Percentiles rank a stretch among this genome's conserved stretches.
phyloP scores from a whole-genome alignment of 2,329 filamentous ascomycete species.

The Hypoxylon sp. region DNA sequence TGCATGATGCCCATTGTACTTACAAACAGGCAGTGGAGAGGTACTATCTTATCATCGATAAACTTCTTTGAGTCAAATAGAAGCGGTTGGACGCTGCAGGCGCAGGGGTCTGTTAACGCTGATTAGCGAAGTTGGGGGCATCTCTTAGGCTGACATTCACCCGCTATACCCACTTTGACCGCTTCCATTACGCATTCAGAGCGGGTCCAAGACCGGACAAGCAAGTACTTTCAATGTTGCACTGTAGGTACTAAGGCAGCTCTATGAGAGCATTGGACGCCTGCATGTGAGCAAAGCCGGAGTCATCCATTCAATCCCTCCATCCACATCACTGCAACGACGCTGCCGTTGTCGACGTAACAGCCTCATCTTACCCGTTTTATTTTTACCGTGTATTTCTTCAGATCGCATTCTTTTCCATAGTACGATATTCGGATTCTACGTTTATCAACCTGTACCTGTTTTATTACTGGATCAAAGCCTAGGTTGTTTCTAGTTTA shows the following conservation, averaged over 20 bases:
- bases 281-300: conserved; percentile 44
- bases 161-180: conserved; percentile 43
- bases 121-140: conserved; percentile 16
- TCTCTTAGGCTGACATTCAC: conserved; percentile 9
- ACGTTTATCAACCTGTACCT: conserved; percentile 7
- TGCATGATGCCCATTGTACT: background rate
- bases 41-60: conserved; percentile 39
- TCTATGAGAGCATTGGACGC: conserved; percentile 30
- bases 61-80: conserved; percentile 27
- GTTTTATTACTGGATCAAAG: conserved; percentile 33
- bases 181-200: conserved; percentile 43
- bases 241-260: background rate
- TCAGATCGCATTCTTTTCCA: conserved; percentile 17
- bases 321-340: conserved; percentile 36
- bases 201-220: conserved; percentile 38
- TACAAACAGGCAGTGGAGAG: conserved; percentile 8
- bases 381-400: conserved; percentile 30
- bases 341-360: conserved; percentile 29
- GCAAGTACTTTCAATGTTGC: conserved; percentile 16
- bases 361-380: conserved; percentile 24
- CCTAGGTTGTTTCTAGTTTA: conserved; percentile 16
- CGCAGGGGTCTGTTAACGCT: conserved; percentile 21
- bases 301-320: conserved; percentile 38
- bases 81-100: conserved; percentile 26
- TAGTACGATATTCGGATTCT: conserved; percentile 13